Evolutionary conservation across 2,329 filamentous ascomycete species (phyloP).

Genomic region (Trichoderma arundinaceum): DNA sequence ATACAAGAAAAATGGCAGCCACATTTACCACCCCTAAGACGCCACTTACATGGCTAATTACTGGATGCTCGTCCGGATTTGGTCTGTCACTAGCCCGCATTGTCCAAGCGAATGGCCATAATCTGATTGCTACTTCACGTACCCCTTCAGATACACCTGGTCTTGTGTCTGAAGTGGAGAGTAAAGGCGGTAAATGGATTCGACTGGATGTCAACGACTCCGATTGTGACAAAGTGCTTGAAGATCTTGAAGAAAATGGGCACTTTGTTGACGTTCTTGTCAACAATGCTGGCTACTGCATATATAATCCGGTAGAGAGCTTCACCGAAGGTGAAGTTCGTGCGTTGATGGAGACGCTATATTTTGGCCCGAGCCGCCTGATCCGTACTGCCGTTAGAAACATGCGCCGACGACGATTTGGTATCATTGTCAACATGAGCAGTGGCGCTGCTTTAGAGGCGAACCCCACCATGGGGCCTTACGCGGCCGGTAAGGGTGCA

Average conservation of each 20-base stretch:
- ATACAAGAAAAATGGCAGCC: background rate
- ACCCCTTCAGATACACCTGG: slow-evolving; percentile 10
- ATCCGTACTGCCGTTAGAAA: slow-evolving; percentile 9
- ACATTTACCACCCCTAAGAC: background rate
- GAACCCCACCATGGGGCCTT: slow-evolving; percentile 12
- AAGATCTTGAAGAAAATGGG: slow-evolving; percentile 3
- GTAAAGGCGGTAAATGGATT: slow-evolving; percentile 15
- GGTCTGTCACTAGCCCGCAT: slow-evolving; percentile 16
- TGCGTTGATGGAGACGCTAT: slow-evolving; percentile 14
- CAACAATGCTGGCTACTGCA: slow-evolving; percentile 23
- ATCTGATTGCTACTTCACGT: slow-evolving; percentile 15
- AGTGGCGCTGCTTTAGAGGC: slow-evolving; percentile 20
- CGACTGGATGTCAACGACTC: background rate
- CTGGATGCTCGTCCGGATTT: slow-evolving; percentile 21
- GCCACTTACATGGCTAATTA: slow-evolving; percentile 19
- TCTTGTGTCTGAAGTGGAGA: slow-evolving; percentile 11
- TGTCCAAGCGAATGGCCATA: slow-evolving; percentile 21
- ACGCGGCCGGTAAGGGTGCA: slow-evolving; percentile 20
- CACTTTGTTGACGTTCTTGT: slow-evolving; percentile 20
- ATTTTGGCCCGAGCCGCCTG: slow-evolving; percentile 13
- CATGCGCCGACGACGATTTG: slow-evolving; percentile 10
- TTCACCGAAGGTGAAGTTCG: slow-evolving; percentile 17
- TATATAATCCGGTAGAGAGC: slow-evolving; percentile 1
- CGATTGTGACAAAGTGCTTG: background rate
- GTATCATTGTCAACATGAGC: slow-evolving; percentile 22